These are phyloP conservation scores for Kodamaea sagamina DNA, from an alignment of 805 yeast genomes.

Conservation along the genomic window DNA sequence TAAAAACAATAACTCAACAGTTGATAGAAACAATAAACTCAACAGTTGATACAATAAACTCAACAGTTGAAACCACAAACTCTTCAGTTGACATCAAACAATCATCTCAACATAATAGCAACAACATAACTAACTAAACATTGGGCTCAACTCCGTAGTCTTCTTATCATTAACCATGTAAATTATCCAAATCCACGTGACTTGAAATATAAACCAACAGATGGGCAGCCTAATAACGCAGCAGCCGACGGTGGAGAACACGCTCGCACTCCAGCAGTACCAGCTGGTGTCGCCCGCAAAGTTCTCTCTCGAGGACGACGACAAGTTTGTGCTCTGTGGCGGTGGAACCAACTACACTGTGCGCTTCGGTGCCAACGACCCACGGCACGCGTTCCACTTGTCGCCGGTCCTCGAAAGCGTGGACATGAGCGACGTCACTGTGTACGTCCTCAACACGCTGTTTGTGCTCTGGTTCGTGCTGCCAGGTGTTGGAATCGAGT, in stretches of 20 bases:
- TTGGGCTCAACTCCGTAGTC: no score
- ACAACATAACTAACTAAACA: no score
- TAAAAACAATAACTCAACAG: no score
- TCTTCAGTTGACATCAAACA: no score
- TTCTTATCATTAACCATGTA: no score
- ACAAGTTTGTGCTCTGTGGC: constrained; percentile 43
- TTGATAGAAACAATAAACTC: no score
- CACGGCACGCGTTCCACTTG: constrained; percentile 16
- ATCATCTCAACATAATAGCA: no score
- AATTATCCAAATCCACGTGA: constrained; percentile 7
- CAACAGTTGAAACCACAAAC: no score
- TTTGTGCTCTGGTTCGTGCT: constrained; percentile 33
- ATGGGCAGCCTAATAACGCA: constrained; percentile 20
- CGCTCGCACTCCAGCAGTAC: constrained; percentile 34
- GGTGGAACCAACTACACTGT: constrained; percentile 30
- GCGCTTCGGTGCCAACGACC: constrained; percentile 19
- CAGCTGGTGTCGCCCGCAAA: constrained; percentile 42
- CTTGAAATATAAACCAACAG: not conserved
- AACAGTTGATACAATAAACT: no score
- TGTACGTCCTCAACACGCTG: constrained; percentile 39
- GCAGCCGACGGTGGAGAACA: constrained; percentile 44
- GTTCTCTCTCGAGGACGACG: constrained; percentile 37
- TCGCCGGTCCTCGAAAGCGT: constrained; percentile 13
- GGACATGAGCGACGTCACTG: constrained; percentile 19
- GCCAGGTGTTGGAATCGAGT: constrained; percentile 29